These are phyloP conservation scores for Ambrosia artemisiifolia DNA, from an alignment of 129 eudicot genomes.

Conservation along the genomic window DNA sequence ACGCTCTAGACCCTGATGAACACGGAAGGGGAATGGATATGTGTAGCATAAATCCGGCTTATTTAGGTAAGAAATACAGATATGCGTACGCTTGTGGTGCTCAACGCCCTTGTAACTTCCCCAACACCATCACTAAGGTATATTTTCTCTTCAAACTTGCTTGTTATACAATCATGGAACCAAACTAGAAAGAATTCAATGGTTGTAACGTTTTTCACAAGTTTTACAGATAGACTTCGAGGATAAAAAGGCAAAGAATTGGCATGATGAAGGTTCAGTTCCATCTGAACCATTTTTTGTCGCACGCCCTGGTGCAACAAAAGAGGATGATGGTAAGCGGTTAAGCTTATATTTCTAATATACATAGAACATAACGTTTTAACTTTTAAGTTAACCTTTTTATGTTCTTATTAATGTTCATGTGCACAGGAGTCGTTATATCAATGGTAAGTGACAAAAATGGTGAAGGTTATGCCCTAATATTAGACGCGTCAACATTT, in stretches of 20 bases:
- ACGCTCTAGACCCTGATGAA: constrained; percentile 79
- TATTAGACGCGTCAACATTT: constrained; percentile 72
- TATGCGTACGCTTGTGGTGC: constrained; percentile 98
- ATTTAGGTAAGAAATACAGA: constrained; percentile 79
- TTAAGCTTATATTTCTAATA: not conserved
- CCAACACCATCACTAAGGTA: constrained; percentile 98
- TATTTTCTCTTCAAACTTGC: not conserved
- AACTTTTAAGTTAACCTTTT: not conserved
- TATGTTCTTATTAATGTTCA: not conserved
- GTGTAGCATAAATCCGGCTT: constrained; percentile 90
- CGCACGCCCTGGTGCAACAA: constrained; percentile 80
- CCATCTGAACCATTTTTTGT: constrained; percentile 97
- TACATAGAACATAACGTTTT: not conserved
- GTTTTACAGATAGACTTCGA: constrained; percentile 65
- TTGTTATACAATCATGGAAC: not conserved
- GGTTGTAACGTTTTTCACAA: not conserved
- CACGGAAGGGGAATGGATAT: constrained; percentile 96
- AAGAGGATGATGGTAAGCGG: constrained; percentile 88
- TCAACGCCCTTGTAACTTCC: constrained; percentile 83
- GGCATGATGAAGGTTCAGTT: constrained; percentile 78
- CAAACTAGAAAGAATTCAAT: not conserved
- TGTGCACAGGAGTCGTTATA: constrained; percentile 70
- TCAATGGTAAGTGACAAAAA: constrained; percentile 81
- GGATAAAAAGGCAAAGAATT: constrained; percentile 72
- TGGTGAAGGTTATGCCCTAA: constrained; percentile 82